A percentile compares a stretch with the other conserved stretches of the same genome.
Conservation (phyloP, 2,329 filamentous ascomycete species). For the Fusarium graminum region DNA sequence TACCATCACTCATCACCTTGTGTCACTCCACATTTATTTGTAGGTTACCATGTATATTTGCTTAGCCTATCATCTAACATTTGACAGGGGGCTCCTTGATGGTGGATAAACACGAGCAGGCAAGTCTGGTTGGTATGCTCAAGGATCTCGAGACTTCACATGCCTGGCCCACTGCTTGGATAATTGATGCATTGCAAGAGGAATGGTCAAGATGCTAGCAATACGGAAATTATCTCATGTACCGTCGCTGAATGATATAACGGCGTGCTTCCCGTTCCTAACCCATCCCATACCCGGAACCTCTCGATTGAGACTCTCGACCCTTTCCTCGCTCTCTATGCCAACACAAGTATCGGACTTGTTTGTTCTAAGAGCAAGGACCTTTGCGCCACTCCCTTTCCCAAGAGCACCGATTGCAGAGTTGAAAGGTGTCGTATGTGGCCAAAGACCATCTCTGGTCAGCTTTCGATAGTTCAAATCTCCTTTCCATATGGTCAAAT, state of each 20-base stretch:
- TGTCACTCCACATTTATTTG: constrained; percentile 25
- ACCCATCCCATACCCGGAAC: constrained; percentile 7
- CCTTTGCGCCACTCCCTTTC: constrained; percentile 1
- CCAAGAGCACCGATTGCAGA: constrained; percentile 8
- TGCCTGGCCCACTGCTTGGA: constrained; percentile 20
- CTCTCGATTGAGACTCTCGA: constrained; percentile 4
- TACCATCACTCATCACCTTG: constrained; percentile 16
- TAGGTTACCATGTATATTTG: not conserved
- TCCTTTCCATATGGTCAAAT: constrained; percentile 22
- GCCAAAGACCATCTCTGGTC: constrained; percentile 15
- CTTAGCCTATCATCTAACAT: not conserved
- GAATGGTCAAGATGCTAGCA: constrained; percentile 12
- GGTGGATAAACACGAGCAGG: constrained; percentile 3
- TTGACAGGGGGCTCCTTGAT: constrained; percentile 8
- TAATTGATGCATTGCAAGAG: constrained; percentile 10
- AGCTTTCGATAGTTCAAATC: constrained; percentile 23
- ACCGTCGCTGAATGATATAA: constrained; percentile 19
- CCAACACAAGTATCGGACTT: constrained; percentile 21
- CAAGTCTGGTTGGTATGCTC: constrained; percentile 6
- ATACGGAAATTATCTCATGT: not conserved
- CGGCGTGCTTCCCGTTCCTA: constrained; percentile 10
- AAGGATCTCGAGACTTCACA: constrained; percentile 10
- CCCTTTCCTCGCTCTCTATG: constrained; percentile 1
- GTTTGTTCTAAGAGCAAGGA: constrained; percentile 14
- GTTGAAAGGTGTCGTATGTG: constrained; percentile 12